These are phyloP conservation scores for Collybia sordida DNA, from an alignment of 768 basidiomycete species.

Conservation along the genomic window DNA sequence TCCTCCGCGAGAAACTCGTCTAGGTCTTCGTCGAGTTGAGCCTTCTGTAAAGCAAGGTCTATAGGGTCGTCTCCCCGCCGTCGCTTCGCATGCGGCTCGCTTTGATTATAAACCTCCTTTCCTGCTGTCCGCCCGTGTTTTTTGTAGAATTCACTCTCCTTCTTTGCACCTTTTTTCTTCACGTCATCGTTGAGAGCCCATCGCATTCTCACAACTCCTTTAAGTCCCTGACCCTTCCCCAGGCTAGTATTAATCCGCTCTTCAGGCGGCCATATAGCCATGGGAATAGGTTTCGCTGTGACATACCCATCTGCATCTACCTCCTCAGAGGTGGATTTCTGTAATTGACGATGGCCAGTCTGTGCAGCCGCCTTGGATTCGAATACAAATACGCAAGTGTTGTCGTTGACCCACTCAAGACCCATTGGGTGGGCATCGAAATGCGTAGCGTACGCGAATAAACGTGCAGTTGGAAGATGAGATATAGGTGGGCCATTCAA, in stretches of 20 bases:
- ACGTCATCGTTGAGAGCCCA: slow-evolving; percentile 74
- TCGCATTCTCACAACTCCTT: slow-evolving; percentile 67
- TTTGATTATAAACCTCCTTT: slow-evolving; percentile 45
- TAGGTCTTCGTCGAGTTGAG: slow-evolving; percentile 62
- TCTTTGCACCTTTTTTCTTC: slow-evolving; percentile 74
- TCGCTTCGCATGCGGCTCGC: slow-evolving; percentile 28
- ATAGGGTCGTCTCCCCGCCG: slow-evolving; percentile 34
- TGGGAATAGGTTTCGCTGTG: slow-evolving; percentile 67
- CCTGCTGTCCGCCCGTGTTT: slow-evolving; percentile 69
- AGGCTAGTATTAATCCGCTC: slow-evolving; percentile 72
- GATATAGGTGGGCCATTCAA: slow-evolving; percentile 73
- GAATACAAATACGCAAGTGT: slow-evolving; percentile 79
- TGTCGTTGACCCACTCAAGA: slow-evolving; percentile 87
- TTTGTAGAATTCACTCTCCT: slow-evolving; percentile 75
- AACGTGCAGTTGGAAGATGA: slow-evolving; percentile 69
- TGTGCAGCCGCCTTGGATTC: slow-evolving; percentile 53
- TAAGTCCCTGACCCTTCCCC: slow-evolving; percentile 67
- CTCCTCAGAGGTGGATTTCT: slow-evolving; percentile 51
- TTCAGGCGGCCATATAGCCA: slow-evolving; percentile 78
- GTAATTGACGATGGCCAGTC: slow-evolving; percentile 47
- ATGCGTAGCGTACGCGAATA: slow-evolving; percentile 82
- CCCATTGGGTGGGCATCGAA: slow-evolving; percentile 74
- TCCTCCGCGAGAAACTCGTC: slow-evolving; percentile 64
- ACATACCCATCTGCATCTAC: slow-evolving; percentile 57
- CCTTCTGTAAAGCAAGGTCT: slow-evolving; percentile 34